Evolutionary conservation across 192 early-diverging fungal species (phyloP).

Genomic region (Obelidium mucronatum): DNA sequence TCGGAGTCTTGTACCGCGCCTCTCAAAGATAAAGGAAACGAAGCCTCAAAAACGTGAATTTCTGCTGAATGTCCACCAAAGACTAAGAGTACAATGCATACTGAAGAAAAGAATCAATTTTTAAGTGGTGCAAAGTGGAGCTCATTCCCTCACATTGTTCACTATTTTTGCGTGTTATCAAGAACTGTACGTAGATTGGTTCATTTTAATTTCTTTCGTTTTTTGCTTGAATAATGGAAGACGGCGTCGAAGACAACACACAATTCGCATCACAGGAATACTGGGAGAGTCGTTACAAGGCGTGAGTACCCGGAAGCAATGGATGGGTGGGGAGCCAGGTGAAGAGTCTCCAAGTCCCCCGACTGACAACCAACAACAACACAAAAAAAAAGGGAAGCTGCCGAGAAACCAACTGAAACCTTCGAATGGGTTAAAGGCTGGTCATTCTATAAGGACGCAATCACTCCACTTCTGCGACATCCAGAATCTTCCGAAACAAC

Average conservation of each 20-base stretch:
- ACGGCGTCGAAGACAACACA: conserved; percentile 34
- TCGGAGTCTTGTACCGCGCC: too few relatives aligned
- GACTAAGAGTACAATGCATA: too few relatives aligned
- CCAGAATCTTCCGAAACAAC: conserved; percentile 56
- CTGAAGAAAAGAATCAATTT: too few relatives aligned
- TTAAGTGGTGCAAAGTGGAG: too few relatives aligned
- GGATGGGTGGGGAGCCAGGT: conserved; percentile 27
- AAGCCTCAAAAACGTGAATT: too few relatives aligned
- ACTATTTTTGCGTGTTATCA: too few relatives aligned
- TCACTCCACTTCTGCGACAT: conserved; percentile 76
- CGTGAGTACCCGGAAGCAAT: conserved; percentile 39
- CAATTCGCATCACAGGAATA: conserved; percentile 77
- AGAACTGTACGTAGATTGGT: too few relatives aligned
- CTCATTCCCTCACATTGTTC: too few relatives aligned
- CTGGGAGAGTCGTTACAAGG: conserved; percentile 75
- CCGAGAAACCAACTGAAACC: conserved; percentile 30
- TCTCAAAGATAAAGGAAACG: too few relatives aligned
- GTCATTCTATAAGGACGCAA: conserved; percentile 42
- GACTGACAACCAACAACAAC: not conserved
- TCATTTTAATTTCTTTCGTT: not conserved
- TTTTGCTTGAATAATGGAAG: not conserved
- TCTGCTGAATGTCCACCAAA: too few relatives aligned
- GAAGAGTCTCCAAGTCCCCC: not conserved
- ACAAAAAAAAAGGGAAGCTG: not conserved
- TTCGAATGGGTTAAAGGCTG: conserved; percentile 94